Conservation (phyloP, 1,284 basidiomycete species). For the Cryptococcus depauperatus region DNA sequence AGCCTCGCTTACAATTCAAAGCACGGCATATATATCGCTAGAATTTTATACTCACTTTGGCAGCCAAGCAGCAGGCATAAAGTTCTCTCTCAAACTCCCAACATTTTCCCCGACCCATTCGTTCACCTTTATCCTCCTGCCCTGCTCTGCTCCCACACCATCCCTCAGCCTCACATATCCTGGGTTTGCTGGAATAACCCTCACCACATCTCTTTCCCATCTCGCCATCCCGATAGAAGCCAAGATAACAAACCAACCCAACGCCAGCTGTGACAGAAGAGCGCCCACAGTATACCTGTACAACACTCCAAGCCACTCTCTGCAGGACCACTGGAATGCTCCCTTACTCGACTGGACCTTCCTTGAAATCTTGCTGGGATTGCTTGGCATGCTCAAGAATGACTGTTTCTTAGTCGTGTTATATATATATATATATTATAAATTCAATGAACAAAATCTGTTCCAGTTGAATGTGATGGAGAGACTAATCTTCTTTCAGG, state of each 20-base stretch:
- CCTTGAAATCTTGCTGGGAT: too few relatives aligned
- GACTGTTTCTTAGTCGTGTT: too few relatives aligned
- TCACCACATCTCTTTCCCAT: conserved; percentile 38
- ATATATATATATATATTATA: too few relatives aligned
- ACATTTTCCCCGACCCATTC: conserved; percentile 38
- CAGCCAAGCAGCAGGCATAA: conserved; percentile 45
- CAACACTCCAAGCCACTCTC: too few relatives aligned
- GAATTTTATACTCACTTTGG: conserved; percentile 31
- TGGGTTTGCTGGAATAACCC: conserved; percentile 22
- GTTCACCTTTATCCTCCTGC: conserved; percentile 3
- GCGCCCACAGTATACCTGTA: conserved; percentile 1
- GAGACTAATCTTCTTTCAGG: too few relatives aligned
- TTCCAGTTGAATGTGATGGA: too few relatives aligned
- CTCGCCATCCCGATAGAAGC: conserved; percentile 33
- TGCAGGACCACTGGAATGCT: too few relatives aligned
- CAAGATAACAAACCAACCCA: conserved; percentile 25
- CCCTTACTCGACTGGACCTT: too few relatives aligned
- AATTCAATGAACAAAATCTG: too few relatives aligned
- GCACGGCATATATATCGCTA: neutral
- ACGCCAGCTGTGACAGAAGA: conserved; percentile 16
- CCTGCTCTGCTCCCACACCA: conserved; percentile 1
- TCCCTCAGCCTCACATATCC: conserved; percentile 10
- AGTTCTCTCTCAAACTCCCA: conserved; percentile 37
- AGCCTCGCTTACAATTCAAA: neutral
- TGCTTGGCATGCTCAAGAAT: too few relatives aligned